These are phyloP conservation scores for Chaetomium fimeti DNA, from an alignment of 495 filamentous ascomycete species.

Conservation along the genomic window DNA sequence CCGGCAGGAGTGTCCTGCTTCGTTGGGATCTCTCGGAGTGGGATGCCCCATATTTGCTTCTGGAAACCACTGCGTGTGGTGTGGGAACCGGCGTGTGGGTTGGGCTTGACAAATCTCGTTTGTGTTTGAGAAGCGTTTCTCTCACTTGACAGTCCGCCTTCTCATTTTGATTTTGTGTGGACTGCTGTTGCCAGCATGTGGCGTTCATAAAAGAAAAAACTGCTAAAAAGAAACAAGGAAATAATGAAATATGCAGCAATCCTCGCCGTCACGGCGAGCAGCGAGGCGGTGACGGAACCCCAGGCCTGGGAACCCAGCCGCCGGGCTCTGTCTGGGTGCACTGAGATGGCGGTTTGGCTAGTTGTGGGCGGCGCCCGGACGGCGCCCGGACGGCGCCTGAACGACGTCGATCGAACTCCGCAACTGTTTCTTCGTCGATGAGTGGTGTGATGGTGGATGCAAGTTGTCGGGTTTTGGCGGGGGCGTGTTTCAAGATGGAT, in stretches of 20 bases:
- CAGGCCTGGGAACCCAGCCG: not conserved
- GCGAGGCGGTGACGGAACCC: not conserved
- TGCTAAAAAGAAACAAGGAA: no score
- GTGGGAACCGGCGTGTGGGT: not conserved
- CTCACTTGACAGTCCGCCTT: not conserved
- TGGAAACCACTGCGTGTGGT: no score
- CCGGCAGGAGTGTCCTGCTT: not conserved
- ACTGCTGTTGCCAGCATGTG: not conserved
- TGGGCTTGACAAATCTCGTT: constrained; percentile 8
- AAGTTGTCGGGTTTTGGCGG: not conserved
- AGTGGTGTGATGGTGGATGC: constrained; percentile 6
- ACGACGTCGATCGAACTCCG: not conserved
- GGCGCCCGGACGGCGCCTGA: not conserved
- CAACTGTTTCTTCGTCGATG: not conserved
- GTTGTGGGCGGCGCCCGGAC: not conserved
- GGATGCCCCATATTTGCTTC: not conserved
- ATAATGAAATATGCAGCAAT: not conserved
- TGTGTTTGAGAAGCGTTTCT: constrained; percentile 5
- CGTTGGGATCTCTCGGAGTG: not conserved
- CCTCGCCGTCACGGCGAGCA: not conserved
- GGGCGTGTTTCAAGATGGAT: constrained; percentile 12
- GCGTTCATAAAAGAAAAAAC: no score
- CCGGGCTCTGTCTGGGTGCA: not conserved
- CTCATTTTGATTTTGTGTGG: not conserved
- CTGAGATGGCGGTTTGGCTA: not conserved